Conservation (phyloP, 352 stramenopile species). For the Phytophthora pini region DNA sequence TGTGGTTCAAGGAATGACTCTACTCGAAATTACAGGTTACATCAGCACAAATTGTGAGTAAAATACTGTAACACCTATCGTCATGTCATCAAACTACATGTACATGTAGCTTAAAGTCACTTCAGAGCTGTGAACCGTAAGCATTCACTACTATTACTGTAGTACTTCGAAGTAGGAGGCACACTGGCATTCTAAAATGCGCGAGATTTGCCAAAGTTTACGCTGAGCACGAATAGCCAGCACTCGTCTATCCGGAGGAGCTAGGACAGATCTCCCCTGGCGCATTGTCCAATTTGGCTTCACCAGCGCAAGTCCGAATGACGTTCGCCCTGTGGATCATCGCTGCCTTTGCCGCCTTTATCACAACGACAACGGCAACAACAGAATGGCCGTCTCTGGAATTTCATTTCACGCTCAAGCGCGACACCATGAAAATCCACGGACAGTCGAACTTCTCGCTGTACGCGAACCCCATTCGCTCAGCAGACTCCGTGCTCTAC, state of each 20-base stretch:
- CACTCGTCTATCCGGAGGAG: not conserved
- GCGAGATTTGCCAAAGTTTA: conserved; percentile 6
- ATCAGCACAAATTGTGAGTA: no score
- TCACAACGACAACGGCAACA: not conserved
- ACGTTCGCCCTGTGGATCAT: not conserved
- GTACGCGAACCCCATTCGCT: conserved; percentile 3
- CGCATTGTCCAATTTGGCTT: not conserved
- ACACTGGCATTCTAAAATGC: no score
- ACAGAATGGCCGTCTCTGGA: conserved; percentile 29
- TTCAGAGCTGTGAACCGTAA: no score
- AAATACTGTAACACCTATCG: no score
- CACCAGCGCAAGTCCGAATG: conserved; percentile 1
- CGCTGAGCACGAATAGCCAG: not conserved
- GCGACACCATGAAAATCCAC: conserved; percentile 35
- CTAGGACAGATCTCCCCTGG: not conserved
- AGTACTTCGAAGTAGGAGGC: no score
- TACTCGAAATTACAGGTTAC: no score
- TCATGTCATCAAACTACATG: no score
- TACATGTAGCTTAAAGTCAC: no score
- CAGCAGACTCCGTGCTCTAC: conserved; percentile 1
- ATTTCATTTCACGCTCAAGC: conserved; percentile 42
- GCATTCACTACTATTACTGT: no score
- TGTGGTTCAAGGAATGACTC: not conserved
- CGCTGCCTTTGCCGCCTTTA: not conserved
- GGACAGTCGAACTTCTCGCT: conserved; percentile 29